phyloP scores from a whole-genome alignment of 176 grass and related monocot species.

The Carex pumila region DNA sequence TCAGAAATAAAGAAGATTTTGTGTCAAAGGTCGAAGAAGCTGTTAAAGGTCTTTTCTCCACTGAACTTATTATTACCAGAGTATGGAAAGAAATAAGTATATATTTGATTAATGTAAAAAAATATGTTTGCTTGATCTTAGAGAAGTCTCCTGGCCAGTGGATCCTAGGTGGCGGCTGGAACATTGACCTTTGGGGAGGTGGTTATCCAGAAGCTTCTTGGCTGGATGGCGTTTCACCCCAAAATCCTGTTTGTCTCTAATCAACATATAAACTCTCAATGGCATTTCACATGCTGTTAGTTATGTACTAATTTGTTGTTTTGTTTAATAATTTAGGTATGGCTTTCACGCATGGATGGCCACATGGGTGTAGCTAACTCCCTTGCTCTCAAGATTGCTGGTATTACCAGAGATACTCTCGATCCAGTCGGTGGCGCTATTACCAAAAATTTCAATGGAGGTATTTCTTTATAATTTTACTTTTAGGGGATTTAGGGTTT shows the following conservation, averaged over 20 bases:
- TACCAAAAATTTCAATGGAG: constrained; percentile 52
- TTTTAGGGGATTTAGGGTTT: not conserved
- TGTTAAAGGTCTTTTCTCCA: constrained; percentile 41
- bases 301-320: not conserved
- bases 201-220: constrained; percentile 61
- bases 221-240: constrained; percentile 64
- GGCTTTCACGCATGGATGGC: constrained; percentile 79
- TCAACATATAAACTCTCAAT: not conserved
- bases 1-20: constrained; percentile 64
- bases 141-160: constrained; percentile 57
- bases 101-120: not conserved
- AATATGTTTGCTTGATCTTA: constrained; percentile 16
- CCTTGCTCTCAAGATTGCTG: constrained; percentile 63
- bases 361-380: constrained; percentile 90
- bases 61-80: not conserved
- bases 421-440: constrained; percentile 76
- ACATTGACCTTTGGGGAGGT: constrained; percentile 72
- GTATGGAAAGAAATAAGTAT: not conserved
- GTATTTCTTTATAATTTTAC: constrained; percentile 28
- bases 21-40: constrained; percentile 47
- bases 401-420: constrained; percentile 42
- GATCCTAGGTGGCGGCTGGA: constrained; percentile 80
- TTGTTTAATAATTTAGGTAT: constrained; percentile 44
- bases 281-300: not conserved
- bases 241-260: constrained; percentile 67